Evolutionary conservation across 2,329 filamentous ascomycete species (phyloP).

Genomic region (Cercospora zeae-maydis): DNA sequence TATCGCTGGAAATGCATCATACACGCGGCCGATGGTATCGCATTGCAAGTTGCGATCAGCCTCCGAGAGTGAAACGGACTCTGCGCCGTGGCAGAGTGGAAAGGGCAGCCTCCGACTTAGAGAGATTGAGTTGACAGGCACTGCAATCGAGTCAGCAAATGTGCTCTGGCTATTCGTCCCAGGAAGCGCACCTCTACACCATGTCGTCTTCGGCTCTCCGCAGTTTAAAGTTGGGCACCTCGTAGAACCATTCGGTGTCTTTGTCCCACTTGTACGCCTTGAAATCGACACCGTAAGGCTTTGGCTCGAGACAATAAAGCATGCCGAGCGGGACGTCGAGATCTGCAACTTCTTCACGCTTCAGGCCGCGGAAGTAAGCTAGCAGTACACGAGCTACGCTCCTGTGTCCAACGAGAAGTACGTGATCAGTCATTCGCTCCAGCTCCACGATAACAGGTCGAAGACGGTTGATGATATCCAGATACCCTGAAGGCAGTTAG

Average conservation of each 20-base stretch:
- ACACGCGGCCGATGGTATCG: neutral
- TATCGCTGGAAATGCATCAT: constrained; percentile 9
- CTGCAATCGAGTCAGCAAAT: neutral
- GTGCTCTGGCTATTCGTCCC: neutral
- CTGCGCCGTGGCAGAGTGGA: constrained; percentile 9
- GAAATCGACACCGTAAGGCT: constrained; percentile 96
- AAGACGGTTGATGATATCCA: constrained; percentile 93
- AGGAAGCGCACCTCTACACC: constrained; percentile 18
- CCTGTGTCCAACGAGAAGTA: constrained; percentile 86
- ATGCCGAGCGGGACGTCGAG: constrained; percentile 91
- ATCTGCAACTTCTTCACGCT: constrained; percentile 85
- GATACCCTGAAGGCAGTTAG: constrained; percentile 54
- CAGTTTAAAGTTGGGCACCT: constrained; percentile 79
- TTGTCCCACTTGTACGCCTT: constrained; percentile 91
- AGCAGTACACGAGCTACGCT: constrained; percentile 88
- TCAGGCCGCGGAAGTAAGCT: constrained; percentile 93
- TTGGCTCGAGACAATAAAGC: constrained; percentile 91
- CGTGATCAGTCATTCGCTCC: constrained; percentile 94
- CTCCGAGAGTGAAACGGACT: constrained; percentile 7
- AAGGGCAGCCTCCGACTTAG: constrained; percentile 12
- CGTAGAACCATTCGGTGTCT: constrained; percentile 72
- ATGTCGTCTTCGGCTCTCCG: constrained; percentile 51
- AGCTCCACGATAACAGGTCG: constrained; percentile 95
- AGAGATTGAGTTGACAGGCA: constrained; percentile 16
- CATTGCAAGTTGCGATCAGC: neutral